Base-by-base conservation (phyloP, 495 filamentous ascomycete genomes). In the Daldinia childiae region DNA sequence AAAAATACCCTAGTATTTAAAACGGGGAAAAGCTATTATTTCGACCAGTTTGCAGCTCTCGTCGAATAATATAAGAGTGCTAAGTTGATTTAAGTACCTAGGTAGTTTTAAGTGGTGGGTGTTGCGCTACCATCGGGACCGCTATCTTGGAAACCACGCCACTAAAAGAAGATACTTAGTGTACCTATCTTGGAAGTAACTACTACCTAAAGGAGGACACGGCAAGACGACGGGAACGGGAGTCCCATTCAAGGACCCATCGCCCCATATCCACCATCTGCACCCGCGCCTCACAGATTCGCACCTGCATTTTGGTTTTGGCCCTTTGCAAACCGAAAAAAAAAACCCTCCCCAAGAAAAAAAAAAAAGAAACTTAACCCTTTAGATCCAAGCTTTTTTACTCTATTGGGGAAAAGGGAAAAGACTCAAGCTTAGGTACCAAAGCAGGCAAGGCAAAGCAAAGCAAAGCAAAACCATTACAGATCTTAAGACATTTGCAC, bases 211-310 rank as follows among this genome's bases (percentile, higher is more conserved):
- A 61, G 64, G 63, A 39, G 19, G 57, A 68, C 27, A 60, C 70
- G 64, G 70, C 71, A 69, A 73, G 71, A 65, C 29, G 62, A 66
- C 71, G 71, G 71, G 71, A 73, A 64, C 71, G 71, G 71, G 71
- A 73, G 65, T 64, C 61, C 71, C 71, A 73, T 66, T 50, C 34
- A 36, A 27, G 45, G 65, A 66, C 51, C 71, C 71, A 73, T 73
- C 65, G 65, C 65, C 71, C 71, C 71, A 73, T 73, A 65, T 30
- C 6, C 29, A 6, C 29, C 29, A 30, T 30, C 29, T 32, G 29
- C 29, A 68, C 48, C 61, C 61, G 51, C 71, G 60, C 65, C 71
- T 64, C 56, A 36, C 54, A 57, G 34, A 68, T 45, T 59, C 57
- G 65, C 66, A 68, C 60, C 41, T 62, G 30, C 61, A 55, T 54